phyloP scores from a whole-genome alignment of 2,329 filamentous ascomycete species.

The Aspergillus pseudoglaucus region DNA sequence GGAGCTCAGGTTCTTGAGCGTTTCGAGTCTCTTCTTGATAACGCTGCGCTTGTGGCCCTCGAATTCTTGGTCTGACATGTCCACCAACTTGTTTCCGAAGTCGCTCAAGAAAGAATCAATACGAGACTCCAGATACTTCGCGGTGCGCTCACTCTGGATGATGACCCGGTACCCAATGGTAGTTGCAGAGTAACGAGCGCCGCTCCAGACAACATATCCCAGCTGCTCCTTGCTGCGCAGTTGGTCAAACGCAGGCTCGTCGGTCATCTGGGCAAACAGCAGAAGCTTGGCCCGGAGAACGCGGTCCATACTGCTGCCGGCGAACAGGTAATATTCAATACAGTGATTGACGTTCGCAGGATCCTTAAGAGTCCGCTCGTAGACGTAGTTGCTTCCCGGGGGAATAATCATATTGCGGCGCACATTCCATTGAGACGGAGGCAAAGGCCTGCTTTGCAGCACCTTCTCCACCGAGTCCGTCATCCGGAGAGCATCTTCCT shows the following conservation, averaged over 20 bases:
- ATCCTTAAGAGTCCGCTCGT: conserved; percentile 72
- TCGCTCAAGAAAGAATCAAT: conserved; percentile 76
- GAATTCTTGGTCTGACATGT: conserved; percentile 79
- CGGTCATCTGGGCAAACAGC: conserved; percentile 80
- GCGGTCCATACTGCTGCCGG: conserved; percentile 65
- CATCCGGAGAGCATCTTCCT: conserved; percentile 81
- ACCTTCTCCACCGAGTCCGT: conserved; percentile 75
- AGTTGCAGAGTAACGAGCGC: conserved; percentile 63
- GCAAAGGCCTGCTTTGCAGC: conserved; percentile 66
- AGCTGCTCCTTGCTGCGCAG: conserved; percentile 95
- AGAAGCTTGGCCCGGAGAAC: conserved; percentile 66
- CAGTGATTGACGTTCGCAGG: conserved; percentile 85
- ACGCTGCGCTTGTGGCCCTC: conserved; percentile 86
- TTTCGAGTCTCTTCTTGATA: conserved; percentile 79
- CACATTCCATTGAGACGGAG: conserved; percentile 72
- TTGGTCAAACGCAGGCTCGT: conserved; percentile 91
- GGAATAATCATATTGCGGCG: conserved; percentile 71
- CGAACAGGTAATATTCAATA: conserved; percentile 69
- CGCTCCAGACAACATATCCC: conserved; percentile 91
- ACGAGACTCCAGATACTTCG: conserved; percentile 74
- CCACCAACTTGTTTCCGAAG: conserved; percentile 59
- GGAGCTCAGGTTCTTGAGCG: conserved; percentile 82
- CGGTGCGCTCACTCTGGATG: conserved; percentile 84
- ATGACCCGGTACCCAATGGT: conserved; percentile 82
- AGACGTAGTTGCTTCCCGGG: conserved; percentile 74